phyloP scores from a whole-genome alignment of 306 rosid species.

The Medicago arabica region DNA sequence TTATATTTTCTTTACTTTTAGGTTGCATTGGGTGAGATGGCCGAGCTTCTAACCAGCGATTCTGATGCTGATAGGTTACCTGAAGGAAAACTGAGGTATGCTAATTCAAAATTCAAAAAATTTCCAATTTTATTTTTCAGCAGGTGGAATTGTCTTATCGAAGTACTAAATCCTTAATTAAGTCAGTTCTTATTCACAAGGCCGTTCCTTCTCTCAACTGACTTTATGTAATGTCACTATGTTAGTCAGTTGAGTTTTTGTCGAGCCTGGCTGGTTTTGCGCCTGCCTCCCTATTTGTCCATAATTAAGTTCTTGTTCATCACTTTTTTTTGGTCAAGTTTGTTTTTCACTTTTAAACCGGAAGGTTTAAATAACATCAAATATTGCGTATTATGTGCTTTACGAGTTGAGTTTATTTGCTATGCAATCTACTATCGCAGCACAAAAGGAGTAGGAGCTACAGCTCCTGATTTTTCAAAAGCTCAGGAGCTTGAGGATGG shows the following conservation, averaged over 20 bases:
- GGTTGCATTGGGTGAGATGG: constrained; percentile 97
- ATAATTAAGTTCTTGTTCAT: no score
- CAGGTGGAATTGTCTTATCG: constrained; percentile 9
- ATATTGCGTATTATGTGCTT: constrained; percentile 24
- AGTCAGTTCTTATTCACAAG: no score
- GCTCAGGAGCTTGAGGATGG: constrained; percentile 74
- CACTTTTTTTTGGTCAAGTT: no score
- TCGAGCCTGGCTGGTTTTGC: neutral
- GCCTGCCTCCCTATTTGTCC: neutral
- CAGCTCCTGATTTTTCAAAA: constrained; percentile 77
- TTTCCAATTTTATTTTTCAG: neutral
- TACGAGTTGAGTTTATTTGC: constrained; percentile 30
- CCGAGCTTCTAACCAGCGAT: constrained; percentile 71
- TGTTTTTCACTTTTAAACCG: no score
- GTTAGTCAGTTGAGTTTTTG: neutral
- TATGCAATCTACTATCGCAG: constrained; percentile 52
- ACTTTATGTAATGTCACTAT: neutral
- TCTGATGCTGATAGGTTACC: constrained; percentile 86
- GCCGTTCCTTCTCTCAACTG: no score
- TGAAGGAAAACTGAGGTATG: constrained; percentile 84
- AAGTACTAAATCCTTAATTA: constrained; percentile 10
- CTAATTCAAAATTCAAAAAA: constrained; percentile 4
- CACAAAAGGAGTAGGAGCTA: constrained; percentile 89
- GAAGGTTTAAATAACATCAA: neutral
- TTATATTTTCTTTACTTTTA: constrained; percentile 37